Conservation (phyloP, 176 grass and related monocot genomes). For the Carex myosuroides region DNA sequence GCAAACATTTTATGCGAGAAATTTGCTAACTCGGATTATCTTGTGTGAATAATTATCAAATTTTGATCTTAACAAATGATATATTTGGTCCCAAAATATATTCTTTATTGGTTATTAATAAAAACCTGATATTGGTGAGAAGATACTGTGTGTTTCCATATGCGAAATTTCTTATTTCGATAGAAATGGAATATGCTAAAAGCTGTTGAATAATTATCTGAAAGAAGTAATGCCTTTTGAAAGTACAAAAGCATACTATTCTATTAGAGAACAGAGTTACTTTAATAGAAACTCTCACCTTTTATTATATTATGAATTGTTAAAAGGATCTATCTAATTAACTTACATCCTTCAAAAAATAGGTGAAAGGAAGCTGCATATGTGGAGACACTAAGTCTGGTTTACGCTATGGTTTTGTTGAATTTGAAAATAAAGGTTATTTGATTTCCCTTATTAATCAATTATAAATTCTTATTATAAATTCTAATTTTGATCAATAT, state of each 20-base stretch:
- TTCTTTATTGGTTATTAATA: not conserved
- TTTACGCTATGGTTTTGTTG: constrained; percentile 11
- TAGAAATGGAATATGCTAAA: not conserved
- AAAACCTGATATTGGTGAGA: not conserved
- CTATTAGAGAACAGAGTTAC: not conserved
- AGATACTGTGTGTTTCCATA: not conserved
- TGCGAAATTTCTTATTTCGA: not conserved
- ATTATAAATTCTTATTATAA: not conserved
- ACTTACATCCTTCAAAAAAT: not conserved
- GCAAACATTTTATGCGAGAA: constrained; percentile 8
- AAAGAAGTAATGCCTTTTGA: not conserved
- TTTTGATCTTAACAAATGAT: not conserved
- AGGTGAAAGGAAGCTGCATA: constrained; percentile 9
- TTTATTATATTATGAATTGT: not conserved
- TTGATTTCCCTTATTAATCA: not conserved
- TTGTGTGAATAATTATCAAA: not conserved
- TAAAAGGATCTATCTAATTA: not conserved
- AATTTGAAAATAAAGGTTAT: constrained; percentile 12
- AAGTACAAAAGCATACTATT: not conserved
- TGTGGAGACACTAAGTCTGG: constrained; percentile 6
- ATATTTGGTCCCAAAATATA: too few species aligned
- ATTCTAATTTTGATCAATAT: not conserved
- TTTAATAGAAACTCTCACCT: not conserved
- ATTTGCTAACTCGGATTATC: not conserved
- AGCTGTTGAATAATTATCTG: not conserved